Base-by-base conservation (phyloP, 257 asterid genomes). In the Striga asiatica region DNA sequence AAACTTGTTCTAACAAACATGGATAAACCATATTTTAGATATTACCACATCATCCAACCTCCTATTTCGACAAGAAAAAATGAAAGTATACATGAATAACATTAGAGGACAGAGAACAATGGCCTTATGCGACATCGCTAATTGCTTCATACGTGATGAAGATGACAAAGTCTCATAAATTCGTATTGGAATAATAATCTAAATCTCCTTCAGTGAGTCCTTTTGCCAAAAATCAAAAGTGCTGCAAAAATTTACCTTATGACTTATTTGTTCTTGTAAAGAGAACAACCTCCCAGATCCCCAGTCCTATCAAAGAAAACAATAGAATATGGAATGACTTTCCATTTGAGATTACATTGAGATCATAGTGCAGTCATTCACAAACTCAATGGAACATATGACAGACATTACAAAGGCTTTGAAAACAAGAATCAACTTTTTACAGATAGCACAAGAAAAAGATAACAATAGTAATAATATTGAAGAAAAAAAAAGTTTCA, bases 221-320 rank as follows among this genome's bases (percentile, higher is more conserved):
- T 58, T 59, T 31, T 27, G 28, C 42, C 63, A 28, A 32, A 29
- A 21, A 64, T 56, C 35, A n/a, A 55, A 38, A 61, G 28, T 38
- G 63, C 42, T 38, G 8, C 21, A 63, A 28, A n/a, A 21, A 32
- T 27, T 27, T 27, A 27, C 31, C 31, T 27, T 27, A 27, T 27
- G 31, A 27, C 31, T 27, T 3, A 27, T 27, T 2, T 27, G 31
- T 27, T 27, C 31, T 27, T 27, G 31, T 27, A 27, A 27, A 2
- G 31, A 27, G 31, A 27, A 27, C 31, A 27, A 27, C 31, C 31
- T 27, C 31, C 31, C 31, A 27, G 31, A 27, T 6, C 6, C 31
- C 31, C 89, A 81, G 66, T 83, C 66, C 98, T 91, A 63, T 68
- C 57, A 62, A 53, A 64, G 47, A 19, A 21, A 21, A 16, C 11